Evolutionary conservation across 371 early-diverging fungal genomes (phyloP).

Genomic region (Massospora cicadina): DNA sequence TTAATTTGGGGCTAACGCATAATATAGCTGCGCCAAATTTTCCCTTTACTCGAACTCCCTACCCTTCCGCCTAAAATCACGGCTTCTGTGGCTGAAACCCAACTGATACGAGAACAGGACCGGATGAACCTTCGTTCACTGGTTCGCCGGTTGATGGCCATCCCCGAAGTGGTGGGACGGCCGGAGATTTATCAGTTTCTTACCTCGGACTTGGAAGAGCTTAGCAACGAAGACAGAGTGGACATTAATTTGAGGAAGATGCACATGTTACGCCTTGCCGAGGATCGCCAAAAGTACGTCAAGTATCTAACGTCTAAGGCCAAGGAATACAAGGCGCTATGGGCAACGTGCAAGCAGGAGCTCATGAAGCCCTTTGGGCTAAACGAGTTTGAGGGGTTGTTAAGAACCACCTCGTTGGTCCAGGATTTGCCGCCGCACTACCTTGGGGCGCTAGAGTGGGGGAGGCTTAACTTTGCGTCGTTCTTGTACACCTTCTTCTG

Average conservation of each 20-base stretch:
- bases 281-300: conserved; percentile 26
- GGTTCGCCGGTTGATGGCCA: conserved; percentile 24
- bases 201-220: conserved; percentile 22
- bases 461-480: conserved; percentile 36
- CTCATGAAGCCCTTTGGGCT: conserved; percentile 31
- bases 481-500: conserved; percentile 36
- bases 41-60: conserved; percentile 16
- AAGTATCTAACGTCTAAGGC: conserved; percentile 29
- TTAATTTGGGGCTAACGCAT: not conserved
- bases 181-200: conserved; percentile 23
- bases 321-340: conserved; percentile 25
- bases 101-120: conserved; percentile 28
- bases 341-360: conserved; percentile 30
- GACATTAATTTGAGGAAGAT: conserved; percentile 22
- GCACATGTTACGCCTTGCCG: conserved; percentile 23
- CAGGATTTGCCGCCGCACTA: conserved; percentile 27
- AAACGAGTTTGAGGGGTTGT: conserved; percentile 18
- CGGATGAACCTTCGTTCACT: conserved; percentile 29
- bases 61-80: conserved; percentile 5
- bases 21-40: conserved; percentile 5
- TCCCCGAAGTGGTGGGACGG: conserved; percentile 21
- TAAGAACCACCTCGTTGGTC: conserved; percentile 24
- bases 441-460: conserved; percentile 37
- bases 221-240: conserved; percentile 21
- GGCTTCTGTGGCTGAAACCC: not conserved